Base-by-base conservation (phyloP, 495 filamentous ascomycete species). In the Aspergillus bridgeri region DNA sequence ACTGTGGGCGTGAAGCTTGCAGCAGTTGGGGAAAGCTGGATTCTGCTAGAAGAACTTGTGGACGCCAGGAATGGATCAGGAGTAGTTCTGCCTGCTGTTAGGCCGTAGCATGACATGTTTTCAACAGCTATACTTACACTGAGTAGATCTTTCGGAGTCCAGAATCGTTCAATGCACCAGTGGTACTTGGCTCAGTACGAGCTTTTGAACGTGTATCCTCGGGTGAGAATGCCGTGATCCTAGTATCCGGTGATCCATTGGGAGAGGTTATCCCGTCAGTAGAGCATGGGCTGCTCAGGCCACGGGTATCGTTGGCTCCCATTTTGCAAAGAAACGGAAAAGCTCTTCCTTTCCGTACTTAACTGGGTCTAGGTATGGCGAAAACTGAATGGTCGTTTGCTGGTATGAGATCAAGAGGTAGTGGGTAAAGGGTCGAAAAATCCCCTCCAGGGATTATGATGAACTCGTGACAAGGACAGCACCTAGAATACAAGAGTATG, bases 161-260 rank as follows among this genome's bases (percentile, higher is more conserved):
- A 33, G 56, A n/a, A 22, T 64, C 57, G 27, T 55, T 59, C 45
- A 59, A 50, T 48, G 56, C 47, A 20, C 48, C 46, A 51, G 56
- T 24, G 20, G 59, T 51, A 42, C 56, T 58, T 7, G 62, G 53
- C 17, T 62, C 55, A 46, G 63, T 51, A 13, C 57, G 59, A 45
- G 56, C 47, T 52, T 63, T 68, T 21, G 61, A 59, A 19, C 64
- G 52, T 7, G 63, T 65, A 45, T 86, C 83, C 17, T 85, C 83
- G 0, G 85, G 83, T n/a, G 84, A 86, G 66, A 87, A 87, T 42
- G 76, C 70, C 13, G 84, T 87, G 25, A 86, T 58, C 48, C 79
- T 78, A 22, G 84, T 88, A 53, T 86, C 83, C 1, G 86, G 85
- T 42, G 86, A 87, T 22, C 76, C 80, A 55, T 83, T 79, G 68